Conservation (phyloP, 2,329 filamentous ascomycete genomes). For the Trichophyton schoenleinii region DNA sequence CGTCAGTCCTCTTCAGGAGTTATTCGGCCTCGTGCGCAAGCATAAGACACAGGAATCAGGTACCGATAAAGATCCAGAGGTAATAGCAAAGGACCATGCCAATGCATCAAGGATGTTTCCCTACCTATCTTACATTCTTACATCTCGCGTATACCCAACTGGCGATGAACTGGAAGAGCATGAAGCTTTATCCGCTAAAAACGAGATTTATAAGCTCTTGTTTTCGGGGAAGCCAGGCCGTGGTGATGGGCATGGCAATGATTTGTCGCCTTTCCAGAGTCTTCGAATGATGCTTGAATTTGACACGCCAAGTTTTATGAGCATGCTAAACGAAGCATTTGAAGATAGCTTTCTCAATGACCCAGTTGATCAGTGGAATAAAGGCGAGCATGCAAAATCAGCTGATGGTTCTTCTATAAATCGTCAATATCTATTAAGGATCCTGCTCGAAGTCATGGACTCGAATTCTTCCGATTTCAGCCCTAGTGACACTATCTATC, state of each 20-base stretch:
- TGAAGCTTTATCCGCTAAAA: conserved; percentile 65
- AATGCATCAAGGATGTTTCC: conserved; percentile 85
- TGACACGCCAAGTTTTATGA: conserved; percentile 84
- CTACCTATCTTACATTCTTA: conserved; percentile 83
- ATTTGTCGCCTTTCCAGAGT: conserved; percentile 65
- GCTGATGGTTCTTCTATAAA: conserved; percentile 54
- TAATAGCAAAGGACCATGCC: conserved; percentile 43
- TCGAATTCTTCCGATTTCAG: conserved; percentile 52
- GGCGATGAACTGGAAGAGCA: conserved; percentile 60
- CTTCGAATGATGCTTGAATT: conserved; percentile 74
- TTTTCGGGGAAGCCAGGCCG: conserved; percentile 58
- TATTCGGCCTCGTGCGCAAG: conserved; percentile 43
- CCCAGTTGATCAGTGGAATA: conserved; percentile 49
- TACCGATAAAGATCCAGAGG: conserved; percentile 36
- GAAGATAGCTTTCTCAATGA: conserved; percentile 90
- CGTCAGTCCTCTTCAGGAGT: conserved; percentile 75
- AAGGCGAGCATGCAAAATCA: conserved; percentile 49
- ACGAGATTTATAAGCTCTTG: conserved; percentile 81
- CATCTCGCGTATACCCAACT: conserved; percentile 81
- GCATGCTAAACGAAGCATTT: conserved; percentile 91
- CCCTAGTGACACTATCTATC: conserved; percentile 72
- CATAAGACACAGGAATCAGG: conserved; percentile 13
- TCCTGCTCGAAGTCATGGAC: conserved; percentile 83
- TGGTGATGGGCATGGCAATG: not conserved
- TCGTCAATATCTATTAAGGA: conserved; percentile 83